A percentile compares a stretch with the other conserved stretches of the same genome.
Evolutionary conservation across 2,329 filamentous ascomycete genomes (phyloP).

Genomic region (Coniochaeta sp.): DNA sequence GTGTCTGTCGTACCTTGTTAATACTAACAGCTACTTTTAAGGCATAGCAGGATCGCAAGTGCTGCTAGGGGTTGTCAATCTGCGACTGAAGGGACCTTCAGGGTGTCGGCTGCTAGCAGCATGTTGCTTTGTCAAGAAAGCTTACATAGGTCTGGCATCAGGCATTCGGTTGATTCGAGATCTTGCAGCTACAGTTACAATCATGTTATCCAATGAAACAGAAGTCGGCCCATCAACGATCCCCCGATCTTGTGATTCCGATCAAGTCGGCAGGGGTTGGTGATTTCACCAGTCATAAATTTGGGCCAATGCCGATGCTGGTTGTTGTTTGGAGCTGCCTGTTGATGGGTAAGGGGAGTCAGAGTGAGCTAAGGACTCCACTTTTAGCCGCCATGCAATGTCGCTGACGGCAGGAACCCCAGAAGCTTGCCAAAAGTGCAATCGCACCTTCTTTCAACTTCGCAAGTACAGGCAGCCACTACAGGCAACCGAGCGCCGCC

Average conservation of each 20-base stretch:
- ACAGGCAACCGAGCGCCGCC: not conserved
- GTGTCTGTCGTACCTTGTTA: no score
- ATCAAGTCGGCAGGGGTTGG: no score
- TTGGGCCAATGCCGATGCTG: no score
- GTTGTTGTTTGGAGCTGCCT: not conserved
- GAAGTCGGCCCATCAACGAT: no score
- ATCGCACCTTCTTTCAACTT: not conserved
- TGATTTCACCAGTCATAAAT: no score
- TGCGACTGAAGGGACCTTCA: not conserved
- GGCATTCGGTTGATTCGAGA: no score
- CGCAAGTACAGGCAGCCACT: not conserved
- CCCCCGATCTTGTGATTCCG: no score
- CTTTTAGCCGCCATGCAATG: not conserved
- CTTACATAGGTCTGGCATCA: no score
- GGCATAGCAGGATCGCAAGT: no score
- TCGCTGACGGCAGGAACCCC: not conserved
- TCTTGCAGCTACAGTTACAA: no score
- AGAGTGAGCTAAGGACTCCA: not conserved
- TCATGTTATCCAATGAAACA: no score
- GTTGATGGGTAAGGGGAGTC: not conserved
- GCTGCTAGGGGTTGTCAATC: not conserved
- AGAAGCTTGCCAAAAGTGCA: not conserved
- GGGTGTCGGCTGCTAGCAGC: not conserved
- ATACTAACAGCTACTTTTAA: no score
- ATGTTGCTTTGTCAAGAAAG: not conserved